Percentiles rank a stretch among this genome's conserved stretches.
These are phyloP conservation scores for Picea sitchensis DNA, from an alignment of 75 land plant genomes.

Conservation along the genomic window DNA sequence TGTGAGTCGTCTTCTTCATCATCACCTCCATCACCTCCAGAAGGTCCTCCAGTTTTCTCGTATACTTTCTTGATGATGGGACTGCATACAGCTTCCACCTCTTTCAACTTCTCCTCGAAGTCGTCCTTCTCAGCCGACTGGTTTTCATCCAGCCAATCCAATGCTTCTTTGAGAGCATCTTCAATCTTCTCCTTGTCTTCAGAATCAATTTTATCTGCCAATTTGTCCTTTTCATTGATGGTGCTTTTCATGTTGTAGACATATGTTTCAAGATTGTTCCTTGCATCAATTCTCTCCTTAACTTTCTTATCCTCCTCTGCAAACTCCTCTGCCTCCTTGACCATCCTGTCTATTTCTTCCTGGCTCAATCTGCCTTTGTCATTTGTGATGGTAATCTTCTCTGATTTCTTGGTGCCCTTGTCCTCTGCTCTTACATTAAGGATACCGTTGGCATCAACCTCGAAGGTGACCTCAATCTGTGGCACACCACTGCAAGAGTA, in stretches of 20 bases:
- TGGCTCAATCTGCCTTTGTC: constrained; percentile 61
- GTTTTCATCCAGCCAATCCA: constrained; percentile 64
- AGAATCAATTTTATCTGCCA: constrained; percentile 51
- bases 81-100: constrained; percentile 36
- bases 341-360: constrained; percentile 65
- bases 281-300: constrained; percentile 55
- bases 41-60: constrained; percentile 25
- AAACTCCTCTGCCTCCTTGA: constrained; percentile 63
- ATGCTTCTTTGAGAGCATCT: constrained; percentile 43
- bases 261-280: constrained; percentile 60
- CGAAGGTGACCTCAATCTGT: constrained; percentile 64
- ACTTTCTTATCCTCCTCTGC: constrained; percentile 71
- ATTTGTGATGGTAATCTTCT: constrained; percentile 68
- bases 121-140: constrained; percentile 61
- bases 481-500: constrained; percentile 44
- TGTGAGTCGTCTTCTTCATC: constrained; percentile 21
- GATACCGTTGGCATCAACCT: constrained; percentile 69
- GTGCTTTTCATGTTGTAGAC: constrained; percentile 71
- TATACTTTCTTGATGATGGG: constrained; percentile 51
- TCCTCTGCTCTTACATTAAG: constrained; percentile 62
- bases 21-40: neutral
- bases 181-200: constrained; percentile 80
- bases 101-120: constrained; percentile 53
- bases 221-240: constrained; percentile 50
- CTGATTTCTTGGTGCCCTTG: constrained; percentile 56